These are phyloP conservation scores for Friedmanniomyces endolithicus DNA, from an alignment of 495 filamentous ascomycete genomes.

Conservation along the genomic window DNA sequence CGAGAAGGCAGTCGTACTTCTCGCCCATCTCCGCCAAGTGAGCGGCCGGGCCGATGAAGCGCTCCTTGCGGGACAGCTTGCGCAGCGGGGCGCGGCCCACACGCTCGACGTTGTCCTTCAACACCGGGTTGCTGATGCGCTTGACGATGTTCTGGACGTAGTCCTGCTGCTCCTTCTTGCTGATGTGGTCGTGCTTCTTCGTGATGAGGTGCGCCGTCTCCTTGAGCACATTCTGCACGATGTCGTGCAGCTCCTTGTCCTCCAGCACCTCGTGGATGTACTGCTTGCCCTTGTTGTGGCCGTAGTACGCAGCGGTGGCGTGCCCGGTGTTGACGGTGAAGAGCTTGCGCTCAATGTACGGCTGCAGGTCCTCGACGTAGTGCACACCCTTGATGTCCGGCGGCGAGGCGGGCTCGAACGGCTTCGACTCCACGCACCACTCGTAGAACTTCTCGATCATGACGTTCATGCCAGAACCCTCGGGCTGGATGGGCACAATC, in stretches of 20 bases:
- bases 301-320: slow-evolving; percentile 94
- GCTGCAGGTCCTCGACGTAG: slow-evolving; percentile 80
- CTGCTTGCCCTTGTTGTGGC: slow-evolving; percentile 65
- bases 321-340: slow-evolving; percentile 98
- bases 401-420: slow-evolving; percentile 52
- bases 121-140: slow-evolving; percentile 87
- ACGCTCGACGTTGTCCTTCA: slow-evolving; percentile 86
- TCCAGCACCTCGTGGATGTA: slow-evolving; percentile 76
- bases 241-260: slow-evolving; percentile 53
- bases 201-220: slow-evolving; percentile 79
- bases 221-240: slow-evolving; percentile 60
- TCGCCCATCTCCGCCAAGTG: slow-evolving; percentile 67
- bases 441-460: slow-evolving; percentile 97
- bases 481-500: slow-evolving; percentile 80
- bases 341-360: slow-evolving; percentile 97
- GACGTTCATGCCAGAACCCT: slow-evolving; percentile 70
- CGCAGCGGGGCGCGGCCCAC: slow-evolving; percentile 89
- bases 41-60: slow-evolving; percentile 84
- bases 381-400: slow-evolving; percentile 77
- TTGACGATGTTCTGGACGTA: slow-evolving; percentile 87
- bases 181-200: slow-evolving; percentile 65
- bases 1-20: slow-evolving; percentile 56
- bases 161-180: slow-evolving; percentile 60
- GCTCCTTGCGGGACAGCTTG: slow-evolving; percentile 84
- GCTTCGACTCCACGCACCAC: slow-evolving; percentile 84